A percentile compares a stretch with the other conserved stretches of the same genome.
Conservation (phyloP, 2,329 filamentous ascomycete genomes). For the Calonectria montana region DNA sequence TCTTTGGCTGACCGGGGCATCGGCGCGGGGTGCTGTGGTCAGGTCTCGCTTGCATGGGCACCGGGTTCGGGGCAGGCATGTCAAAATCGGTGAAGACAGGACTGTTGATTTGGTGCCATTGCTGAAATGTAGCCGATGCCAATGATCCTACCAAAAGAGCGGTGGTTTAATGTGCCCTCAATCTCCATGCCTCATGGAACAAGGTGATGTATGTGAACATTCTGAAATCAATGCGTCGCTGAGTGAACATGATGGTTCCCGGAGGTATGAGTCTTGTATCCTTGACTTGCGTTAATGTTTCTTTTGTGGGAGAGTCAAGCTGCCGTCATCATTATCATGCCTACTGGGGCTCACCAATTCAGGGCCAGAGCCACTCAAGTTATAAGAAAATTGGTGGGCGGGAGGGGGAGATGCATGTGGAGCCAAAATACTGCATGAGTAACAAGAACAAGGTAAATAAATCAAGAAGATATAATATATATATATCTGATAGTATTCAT, state of each 20-base stretch:
- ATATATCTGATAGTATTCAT: neutral
- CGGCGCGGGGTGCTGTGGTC: slow-evolving; percentile 7
- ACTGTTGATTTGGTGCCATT: slow-evolving; percentile 9
- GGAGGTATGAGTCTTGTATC: neutral
- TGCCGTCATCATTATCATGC: neutral
- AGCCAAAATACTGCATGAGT: neutral
- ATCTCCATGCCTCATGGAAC: neutral
- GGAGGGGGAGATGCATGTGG: neutral
- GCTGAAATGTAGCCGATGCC: neutral
- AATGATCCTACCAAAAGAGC: neutral
- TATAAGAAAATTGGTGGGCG: too few relatives aligned
- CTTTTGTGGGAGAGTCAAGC: neutral
- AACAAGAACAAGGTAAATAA: neutral
- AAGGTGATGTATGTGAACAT: neutral
- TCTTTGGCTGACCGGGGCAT: slow-evolving; percentile 18
- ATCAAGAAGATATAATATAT: neutral
- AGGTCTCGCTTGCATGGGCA: slow-evolving; percentile 20
- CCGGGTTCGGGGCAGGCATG: slow-evolving; percentile 16
- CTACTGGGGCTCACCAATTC: neutral
- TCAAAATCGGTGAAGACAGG: slow-evolving; percentile 20
- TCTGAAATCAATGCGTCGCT: neutral
- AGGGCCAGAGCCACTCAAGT: neutral
- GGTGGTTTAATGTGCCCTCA: neutral
- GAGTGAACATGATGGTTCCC: too few relatives aligned
- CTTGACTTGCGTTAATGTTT: neutral